phyloP scores from a whole-genome alignment of 345 rosid species.

The Clarkia xantiana region DNA sequence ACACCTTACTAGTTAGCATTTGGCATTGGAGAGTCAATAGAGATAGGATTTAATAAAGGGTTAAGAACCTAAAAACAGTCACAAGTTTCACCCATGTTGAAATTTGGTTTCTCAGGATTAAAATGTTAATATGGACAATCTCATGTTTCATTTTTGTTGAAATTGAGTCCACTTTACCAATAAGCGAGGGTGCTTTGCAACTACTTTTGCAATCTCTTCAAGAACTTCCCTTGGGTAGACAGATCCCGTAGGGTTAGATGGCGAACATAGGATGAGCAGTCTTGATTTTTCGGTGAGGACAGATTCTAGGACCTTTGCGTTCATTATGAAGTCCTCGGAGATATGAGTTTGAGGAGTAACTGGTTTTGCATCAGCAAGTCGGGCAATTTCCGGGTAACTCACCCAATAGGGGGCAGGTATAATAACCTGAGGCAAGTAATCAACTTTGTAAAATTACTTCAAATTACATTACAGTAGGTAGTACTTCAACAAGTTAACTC shows the following conservation, averaged over 20 bases:
- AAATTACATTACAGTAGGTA: no score
- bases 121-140: no score
- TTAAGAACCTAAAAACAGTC: no score
- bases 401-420: slow-evolving; percentile 97
- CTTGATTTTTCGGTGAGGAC: slow-evolving; percentile 73
- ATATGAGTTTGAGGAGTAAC: slow-evolving; percentile 74
- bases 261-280: slow-evolving; percentile 78
- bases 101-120: no score
- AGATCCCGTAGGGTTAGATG: slow-evolving; percentile 98
- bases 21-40: no score
- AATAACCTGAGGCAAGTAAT: slow-evolving; percentile 43
- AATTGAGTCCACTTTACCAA: slow-evolving; percentile 31
- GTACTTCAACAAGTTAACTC: no score
- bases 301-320: slow-evolving; percentile 70
- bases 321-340: slow-evolving; percentile 71
- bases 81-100: no score
- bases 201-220: slow-evolving; percentile 70
- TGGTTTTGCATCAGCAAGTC: slow-evolving; percentile 90
- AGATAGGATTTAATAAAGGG: no score
- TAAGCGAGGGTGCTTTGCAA: slow-evolving; percentile 91
- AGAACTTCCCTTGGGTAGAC: slow-evolving; percentile 84
- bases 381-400: slow-evolving; percentile 94
- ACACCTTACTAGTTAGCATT: no score
- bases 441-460: no score
- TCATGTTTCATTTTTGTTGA: no score